Percentiles rank a stretch among this genome's conserved stretches.
These are phyloP conservation scores for Talaromyces sp. DNA, from an alignment of 2,329 filamentous ascomycete species.

Conservation along the genomic window DNA sequence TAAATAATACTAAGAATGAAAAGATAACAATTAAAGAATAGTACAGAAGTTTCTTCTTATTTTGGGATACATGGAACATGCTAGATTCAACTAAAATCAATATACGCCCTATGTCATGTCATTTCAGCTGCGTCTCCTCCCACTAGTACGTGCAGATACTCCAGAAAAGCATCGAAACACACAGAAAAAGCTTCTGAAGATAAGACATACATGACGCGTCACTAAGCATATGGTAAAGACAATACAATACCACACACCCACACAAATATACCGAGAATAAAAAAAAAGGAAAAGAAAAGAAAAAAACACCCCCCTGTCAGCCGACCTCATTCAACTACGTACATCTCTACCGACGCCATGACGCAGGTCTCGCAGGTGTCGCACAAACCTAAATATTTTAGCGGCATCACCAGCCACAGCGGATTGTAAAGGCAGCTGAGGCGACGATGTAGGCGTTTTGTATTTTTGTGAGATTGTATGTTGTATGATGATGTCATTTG, in stretches of 20 bases:
- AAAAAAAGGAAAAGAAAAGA: neutral
- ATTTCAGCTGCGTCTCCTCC: neutral
- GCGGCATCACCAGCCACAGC: neutral
- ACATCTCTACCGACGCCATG: neutral
- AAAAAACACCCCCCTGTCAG: neutral
- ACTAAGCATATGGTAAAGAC: neutral
- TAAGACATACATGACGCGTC: neutral
- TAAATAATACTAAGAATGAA: too few species aligned
- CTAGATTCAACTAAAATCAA: neutral
- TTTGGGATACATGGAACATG: neutral
- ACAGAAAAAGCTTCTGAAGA: neutral
- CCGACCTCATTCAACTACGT: neutral
- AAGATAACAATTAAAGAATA: too few species aligned
- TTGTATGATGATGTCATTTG: neutral
- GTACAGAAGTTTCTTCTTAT: neutral
- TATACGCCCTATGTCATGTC: neutral
- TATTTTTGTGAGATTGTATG: too few species aligned
- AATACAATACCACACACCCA: neutral
- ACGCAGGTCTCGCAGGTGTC: neutral
- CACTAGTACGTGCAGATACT: neutral
- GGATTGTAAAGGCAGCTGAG: neutral
- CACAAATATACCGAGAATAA: neutral
- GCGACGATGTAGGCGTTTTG: neutral
- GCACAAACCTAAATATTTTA: neutral
- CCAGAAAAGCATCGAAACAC: neutral